Base-by-base conservation (phyloP, 495 filamentous ascomycete species). In the Choiromyces venosus region DNA sequence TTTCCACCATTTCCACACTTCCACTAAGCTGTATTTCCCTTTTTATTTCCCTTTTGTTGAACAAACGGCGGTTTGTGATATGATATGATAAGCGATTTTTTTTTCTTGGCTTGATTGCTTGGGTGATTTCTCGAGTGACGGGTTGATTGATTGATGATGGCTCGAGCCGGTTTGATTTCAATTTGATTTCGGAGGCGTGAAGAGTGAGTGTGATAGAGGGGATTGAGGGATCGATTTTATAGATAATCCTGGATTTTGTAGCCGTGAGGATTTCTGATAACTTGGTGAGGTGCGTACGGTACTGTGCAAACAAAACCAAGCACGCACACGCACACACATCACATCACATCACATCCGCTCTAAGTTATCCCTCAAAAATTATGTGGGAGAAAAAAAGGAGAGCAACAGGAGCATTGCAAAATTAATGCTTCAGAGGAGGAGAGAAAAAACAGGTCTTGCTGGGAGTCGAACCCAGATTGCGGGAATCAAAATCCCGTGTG, bases 401-500 rank as follows among this genome's bases (percentile, higher is more conserved):
- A n/a, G n/a, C n/a, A n/a, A n/a, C n/a, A n/a, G n/a, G n/a, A n/a
- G n/a, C n/a, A n/a, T n/a, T n/a, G n/a, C n/a, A n/a, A n/a, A n/a
- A n/a, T n/a, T n/a, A n/a, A n/a, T n/a, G n/a, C n/a, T n/a, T n/a
- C n/a, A n/a, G 19, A 29, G 46, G 12, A 33, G 3, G 19, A 37
- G 38, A 74, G 33, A 37, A 66, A 25, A 38, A 33, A 56, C 68
- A 73, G 71, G 71, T 74, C 73, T 74, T 74, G 71, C 71, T 74
- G 73, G 71, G 73, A 73, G 61, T 74, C 71, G 73, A 74, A 74
- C 73, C 73, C 73, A 74, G 73, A 74, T 74, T 74, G 73, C 73
- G 73, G 64, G 66, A 76, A 70, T 76, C 74, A 76, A 73, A 76
- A 76, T 76, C 74, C 74, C 66, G 72, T 38, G 74, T 76, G 74